Evolutionary conservation across 225 moss, liverwort and hornwort species (phyloP).

Genomic region (Climacium dendroides): DNA sequence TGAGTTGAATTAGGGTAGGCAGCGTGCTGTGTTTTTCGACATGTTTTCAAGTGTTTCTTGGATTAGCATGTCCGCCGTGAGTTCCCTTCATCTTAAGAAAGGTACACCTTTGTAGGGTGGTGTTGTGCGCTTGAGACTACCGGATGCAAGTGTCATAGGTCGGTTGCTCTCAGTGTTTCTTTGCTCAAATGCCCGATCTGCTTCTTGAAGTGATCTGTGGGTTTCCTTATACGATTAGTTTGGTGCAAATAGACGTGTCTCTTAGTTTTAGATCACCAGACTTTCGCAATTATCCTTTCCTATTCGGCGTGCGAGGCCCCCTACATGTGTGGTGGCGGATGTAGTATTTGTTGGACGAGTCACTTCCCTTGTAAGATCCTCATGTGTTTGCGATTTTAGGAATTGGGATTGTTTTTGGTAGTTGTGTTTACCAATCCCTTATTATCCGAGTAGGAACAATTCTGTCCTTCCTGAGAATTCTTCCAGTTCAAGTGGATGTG

Average conservation of each 20-base stretch:
- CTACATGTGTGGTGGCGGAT: not conserved
- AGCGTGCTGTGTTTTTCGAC: not conserved
- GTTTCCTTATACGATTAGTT: not conserved
- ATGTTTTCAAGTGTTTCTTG: not conserved
- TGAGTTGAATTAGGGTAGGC: not conserved
- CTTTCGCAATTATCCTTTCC: not conserved
- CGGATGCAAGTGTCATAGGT: not conserved
- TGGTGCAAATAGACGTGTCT: not conserved
- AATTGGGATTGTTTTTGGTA: not conserved
- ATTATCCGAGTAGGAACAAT: not conserved
- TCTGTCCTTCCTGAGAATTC: not conserved
- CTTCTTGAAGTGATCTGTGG: not conserved
- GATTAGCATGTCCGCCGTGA: not conserved
- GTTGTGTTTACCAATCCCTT: not conserved
- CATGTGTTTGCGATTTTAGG: not conserved
- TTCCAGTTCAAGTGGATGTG: not conserved
- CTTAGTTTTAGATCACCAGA: not conserved
- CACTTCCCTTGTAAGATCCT: not conserved
- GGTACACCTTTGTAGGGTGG: not conserved
- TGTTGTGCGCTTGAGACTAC: not conserved
- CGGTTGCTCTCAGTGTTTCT: not conserved
- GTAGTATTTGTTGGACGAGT: not conserved
- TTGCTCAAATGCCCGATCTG: not conserved
- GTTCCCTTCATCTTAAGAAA: not conserved
- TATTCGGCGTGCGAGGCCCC: not conserved